Evolutionary conservation across 1,139 yeast genomes (phyloP).

Genomic region (Candida pseudocylindracea): DNA sequence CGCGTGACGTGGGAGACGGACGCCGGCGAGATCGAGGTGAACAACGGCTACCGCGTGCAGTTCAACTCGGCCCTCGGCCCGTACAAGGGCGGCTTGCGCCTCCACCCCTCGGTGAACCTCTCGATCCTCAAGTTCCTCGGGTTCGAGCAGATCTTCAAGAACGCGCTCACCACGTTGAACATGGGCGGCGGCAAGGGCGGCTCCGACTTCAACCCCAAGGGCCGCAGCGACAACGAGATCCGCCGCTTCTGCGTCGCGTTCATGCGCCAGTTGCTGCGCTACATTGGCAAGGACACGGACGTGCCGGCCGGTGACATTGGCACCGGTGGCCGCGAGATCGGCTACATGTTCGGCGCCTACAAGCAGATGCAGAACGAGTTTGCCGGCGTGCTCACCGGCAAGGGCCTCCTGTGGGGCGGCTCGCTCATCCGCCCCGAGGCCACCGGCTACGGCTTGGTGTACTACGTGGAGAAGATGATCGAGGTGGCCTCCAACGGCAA

Average conservation of each 20-base stretch:
- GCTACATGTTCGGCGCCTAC: constrained; percentile 94
- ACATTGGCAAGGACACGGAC: constrained; percentile 93
- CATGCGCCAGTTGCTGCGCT: constrained; percentile 89
- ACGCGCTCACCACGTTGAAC: constrained; percentile 89
- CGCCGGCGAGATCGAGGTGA: constrained; percentile 75
- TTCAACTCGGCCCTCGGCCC: constrained; percentile 98
- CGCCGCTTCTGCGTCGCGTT: constrained; percentile 92
- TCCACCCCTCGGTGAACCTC: constrained; percentile 92
- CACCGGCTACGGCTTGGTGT: constrained; percentile 93
- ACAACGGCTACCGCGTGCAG: constrained; percentile 96
- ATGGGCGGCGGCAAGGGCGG: constrained; percentile 99
- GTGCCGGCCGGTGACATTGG: constrained; percentile 97
- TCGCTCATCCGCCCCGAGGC: constrained; percentile 98
- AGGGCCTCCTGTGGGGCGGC: constrained; percentile 97
- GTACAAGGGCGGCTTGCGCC: constrained; percentile 96
- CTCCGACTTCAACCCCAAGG: constrained; percentile 93
- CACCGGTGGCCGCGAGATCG: constrained; percentile 84
- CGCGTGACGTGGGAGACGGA: constrained; percentile 98
- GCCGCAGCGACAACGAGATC: constrained; percentile 78
- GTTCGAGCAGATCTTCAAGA: constrained; percentile 96
- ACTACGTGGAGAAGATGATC: constrained; percentile 95
- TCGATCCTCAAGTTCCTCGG: constrained; percentile 92
- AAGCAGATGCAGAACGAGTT: constrained; percentile 77
- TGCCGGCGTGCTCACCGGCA: constrained; percentile 97
- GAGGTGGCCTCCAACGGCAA: constrained; percentile 78